phyloP scores from a whole-genome alignment of 1,284 basidiomycete species.

The Marasmius tenuissimus region DNA sequence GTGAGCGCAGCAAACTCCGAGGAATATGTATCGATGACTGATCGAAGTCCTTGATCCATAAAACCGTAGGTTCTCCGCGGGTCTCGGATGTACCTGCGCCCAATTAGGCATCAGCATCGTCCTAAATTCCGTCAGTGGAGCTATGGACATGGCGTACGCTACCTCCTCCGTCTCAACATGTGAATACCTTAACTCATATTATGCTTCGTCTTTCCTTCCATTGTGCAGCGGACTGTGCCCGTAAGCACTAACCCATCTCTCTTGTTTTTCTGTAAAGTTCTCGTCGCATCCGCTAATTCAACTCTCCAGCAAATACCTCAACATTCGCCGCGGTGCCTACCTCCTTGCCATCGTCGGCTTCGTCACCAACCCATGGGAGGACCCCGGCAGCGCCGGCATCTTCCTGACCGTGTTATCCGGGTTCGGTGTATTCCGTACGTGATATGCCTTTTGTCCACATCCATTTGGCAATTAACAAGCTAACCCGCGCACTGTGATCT shows the following conservation, averaged over 20 bases:
- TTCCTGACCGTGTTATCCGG: conserved; percentile 19
- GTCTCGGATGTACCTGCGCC: conserved; percentile 20
- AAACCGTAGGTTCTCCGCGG: conserved; percentile 17
- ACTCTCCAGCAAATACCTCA: conserved; percentile 12
- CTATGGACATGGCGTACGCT: conserved; percentile 18
- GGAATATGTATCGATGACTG: not conserved
- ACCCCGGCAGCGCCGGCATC: conserved; percentile 16
- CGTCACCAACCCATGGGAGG: conserved; percentile 18
- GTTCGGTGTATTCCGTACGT: conserved; percentile 17
- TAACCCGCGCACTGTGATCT: not conserved
- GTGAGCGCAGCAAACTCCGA: not conserved
- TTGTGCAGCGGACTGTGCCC: no score
- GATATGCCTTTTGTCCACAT: not conserved
- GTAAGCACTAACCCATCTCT: no score
- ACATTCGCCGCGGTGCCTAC: conserved; percentile 18
- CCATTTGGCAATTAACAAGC: not conserved
- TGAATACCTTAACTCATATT: no score
- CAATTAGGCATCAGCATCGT: conserved; percentile 23
- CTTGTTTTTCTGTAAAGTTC: no score
- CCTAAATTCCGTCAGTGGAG: conserved; percentile 20
- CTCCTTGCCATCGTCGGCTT: conserved; percentile 15
- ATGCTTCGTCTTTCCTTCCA: no score
- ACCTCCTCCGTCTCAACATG: no score
- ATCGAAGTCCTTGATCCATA: not conserved
- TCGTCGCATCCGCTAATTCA: not conserved